Conservation (phyloP, 352 stramenopile species). For the Pythium dissotocum region DNA sequence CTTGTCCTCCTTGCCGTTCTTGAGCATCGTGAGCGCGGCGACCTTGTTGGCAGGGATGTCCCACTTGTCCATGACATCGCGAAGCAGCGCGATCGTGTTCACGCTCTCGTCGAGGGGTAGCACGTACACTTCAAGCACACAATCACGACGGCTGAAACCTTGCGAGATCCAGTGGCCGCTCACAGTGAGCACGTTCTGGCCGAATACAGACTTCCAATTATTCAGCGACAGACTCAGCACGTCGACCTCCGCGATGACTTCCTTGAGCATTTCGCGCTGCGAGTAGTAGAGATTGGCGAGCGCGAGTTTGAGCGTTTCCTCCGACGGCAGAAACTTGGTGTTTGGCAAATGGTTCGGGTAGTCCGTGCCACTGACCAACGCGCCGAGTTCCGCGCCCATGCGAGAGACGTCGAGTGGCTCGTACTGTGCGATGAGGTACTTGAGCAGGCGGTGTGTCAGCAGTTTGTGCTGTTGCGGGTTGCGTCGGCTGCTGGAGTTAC, state of each 20-base stretch:
- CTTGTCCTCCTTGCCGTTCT: constrained; percentile 44
- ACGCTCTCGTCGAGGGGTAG: constrained; percentile 72
- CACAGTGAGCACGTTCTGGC: constrained; percentile 77
- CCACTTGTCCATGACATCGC: constrained; percentile 84
- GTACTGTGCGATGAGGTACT: constrained; percentile 79
- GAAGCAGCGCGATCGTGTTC: constrained; percentile 75
- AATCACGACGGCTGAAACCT: constrained; percentile 72
- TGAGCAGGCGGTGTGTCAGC: constrained; percentile 66
- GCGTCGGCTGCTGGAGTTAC: constrained; percentile 13
- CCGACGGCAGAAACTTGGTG: constrained; percentile 44
- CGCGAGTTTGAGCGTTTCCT: constrained; percentile 72
- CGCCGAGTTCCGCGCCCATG: constrained; percentile 61
- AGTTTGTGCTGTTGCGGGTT: constrained; percentile 51
- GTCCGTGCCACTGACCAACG: constrained; percentile 55
- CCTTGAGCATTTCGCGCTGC: constrained; percentile 77
- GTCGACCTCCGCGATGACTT: constrained; percentile 74
- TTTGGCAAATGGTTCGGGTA: constrained; percentile 23
- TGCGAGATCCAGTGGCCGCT: constrained; percentile 80
- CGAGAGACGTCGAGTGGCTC: constrained; percentile 69
- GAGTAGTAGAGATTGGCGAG: constrained; percentile 80
- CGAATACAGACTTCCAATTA: constrained; percentile 81
- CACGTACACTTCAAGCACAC: constrained; percentile 77
- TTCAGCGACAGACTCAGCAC: constrained; percentile 75
- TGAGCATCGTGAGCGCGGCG: constrained; percentile 67
- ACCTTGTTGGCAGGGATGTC: constrained; percentile 74